A percentile compares a stretch with the other conserved stretches of the same genome.
phyloP scores from a whole-genome alignment of 495 filamentous ascomycete genomes.

The Annulohypoxylon nitens region DNA sequence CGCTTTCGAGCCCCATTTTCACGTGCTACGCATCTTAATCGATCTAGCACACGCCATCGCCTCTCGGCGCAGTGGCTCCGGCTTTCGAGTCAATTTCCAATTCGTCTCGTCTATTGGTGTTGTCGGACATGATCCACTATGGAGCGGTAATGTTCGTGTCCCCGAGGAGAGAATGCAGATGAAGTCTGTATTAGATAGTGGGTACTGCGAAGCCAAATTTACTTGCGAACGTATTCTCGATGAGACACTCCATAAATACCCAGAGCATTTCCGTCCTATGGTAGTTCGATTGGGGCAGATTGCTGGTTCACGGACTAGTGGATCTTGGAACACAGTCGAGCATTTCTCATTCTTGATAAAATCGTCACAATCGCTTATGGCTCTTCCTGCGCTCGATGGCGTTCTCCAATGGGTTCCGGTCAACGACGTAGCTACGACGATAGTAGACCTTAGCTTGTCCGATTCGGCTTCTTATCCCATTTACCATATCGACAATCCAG shows the following conservation, averaged over 20 bases:
- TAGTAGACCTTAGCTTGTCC: slow-evolving; percentile 35
- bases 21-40: slow-evolving; percentile 61
- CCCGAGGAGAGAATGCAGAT: slow-evolving; percentile 54
- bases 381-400: slow-evolving; percentile 60
- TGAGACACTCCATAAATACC: slow-evolving; percentile 60
- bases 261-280: slow-evolving; percentile 60
- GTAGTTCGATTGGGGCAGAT: slow-evolving; percentile 63
- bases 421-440: slow-evolving; percentile 57
- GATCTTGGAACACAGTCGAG: slow-evolving; percentile 67
- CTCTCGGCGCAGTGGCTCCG: slow-evolving; percentile 7
- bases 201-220: slow-evolving; percentile 66
- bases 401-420: slow-evolving; percentile 64
- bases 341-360: slow-evolving; percentile 66
- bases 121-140: slow-evolving; percentile 60
- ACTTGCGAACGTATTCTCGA: slow-evolving; percentile 65
- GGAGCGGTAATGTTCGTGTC: slow-evolving; percentile 46
- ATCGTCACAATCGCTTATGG: slow-evolving; percentile 61
- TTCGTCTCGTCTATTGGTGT: slow-evolving; percentile 68
- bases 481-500: slow-evolving; percentile 1
- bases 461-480: slow-evolving; percentile 3
- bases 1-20: slow-evolving; percentile 65
- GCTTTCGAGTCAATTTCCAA: slow-evolving; percentile 60
- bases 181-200: slow-evolving; percentile 57
- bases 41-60: slow-evolving; percentile 58
- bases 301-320: slow-evolving; percentile 62